These are phyloP conservation scores for Ceratobasidium sp. DNA, from an alignment of 1,284 basidiomycete genomes.

Conservation along the genomic window DNA sequence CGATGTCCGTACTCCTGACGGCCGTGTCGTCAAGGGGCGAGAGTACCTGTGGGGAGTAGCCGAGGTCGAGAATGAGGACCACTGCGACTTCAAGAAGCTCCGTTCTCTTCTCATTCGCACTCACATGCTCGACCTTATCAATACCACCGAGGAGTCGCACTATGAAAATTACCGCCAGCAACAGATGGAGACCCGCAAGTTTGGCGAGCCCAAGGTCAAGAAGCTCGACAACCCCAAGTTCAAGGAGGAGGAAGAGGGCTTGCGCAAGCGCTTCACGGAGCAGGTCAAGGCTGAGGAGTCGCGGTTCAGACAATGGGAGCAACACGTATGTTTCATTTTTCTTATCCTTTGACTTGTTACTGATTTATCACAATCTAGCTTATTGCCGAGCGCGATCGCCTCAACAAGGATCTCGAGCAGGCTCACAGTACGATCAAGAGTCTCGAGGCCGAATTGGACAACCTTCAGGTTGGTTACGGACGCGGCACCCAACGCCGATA, in stretches of 20 bases:
- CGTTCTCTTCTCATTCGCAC: conserved; percentile 96
- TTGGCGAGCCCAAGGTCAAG: conserved; percentile 98
- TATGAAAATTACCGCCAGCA: conserved; percentile 98
- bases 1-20: conserved; percentile 92
- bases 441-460: conserved; percentile 89
- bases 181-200: conserved; percentile 99
- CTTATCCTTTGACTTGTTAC: conserved; percentile 12
- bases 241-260: conserved; percentile 98
- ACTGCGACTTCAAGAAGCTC: conserved; percentile 99
- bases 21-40: conserved; percentile 94
- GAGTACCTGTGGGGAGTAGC: conserved; percentile 99
- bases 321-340: conserved; percentile 75
- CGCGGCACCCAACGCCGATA: conserved; percentile 70
- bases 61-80: conserved; percentile 95
- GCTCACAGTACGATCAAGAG: conserved; percentile 93
- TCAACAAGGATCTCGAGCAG: conserved; percentile 96
- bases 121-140: conserved; percentile 98
- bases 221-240: conserved; percentile 99
- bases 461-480: conserved; percentile 86
- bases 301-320: conserved; percentile 99
- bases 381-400: conserved; percentile 93
- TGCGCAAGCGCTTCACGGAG: conserved; percentile 98
- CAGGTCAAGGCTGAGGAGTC: conserved; percentile 99
- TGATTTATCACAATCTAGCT: conserved; percentile 64
- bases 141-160: conserved; percentile 94